Evolutionary conservation across 176 grass and related monocot genomes (phyloP), one percentile per base, ranked within the genome.

Genomic region (Phyllostachys edulis): DNA sequence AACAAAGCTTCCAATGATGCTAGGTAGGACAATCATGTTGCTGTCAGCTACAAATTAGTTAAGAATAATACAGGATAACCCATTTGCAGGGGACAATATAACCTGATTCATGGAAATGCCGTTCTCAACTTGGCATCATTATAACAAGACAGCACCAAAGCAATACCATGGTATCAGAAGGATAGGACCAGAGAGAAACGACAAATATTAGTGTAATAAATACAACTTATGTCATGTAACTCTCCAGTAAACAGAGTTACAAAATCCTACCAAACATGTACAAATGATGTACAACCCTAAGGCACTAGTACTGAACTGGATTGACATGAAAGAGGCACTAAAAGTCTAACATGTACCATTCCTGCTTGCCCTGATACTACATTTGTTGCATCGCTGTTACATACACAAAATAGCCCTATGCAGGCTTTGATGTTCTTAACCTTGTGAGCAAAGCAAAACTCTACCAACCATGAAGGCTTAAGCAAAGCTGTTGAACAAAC

Each of bases 181-280:
- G 73, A 62, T 63, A 24, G 7, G 13, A 68, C 50, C 39, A 80
- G 23, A 24, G 34, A 42, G 11, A 76, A 80, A 75, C 15, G 1
- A 38, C 32, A 5, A 12, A 69, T 10, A 32, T 62, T 77, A 85
- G 17, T 54, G 24, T 38, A 76, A 40, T 76, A 50, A 29, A 47
- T 75, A 85, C 63, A 69, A 77, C 24, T 69, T 61, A 63, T 52
- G 52, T 3, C 13, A 70, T 51, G 20, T 36, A 42, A 76, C 34
- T 81, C 50, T 81, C 52, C 51, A 52, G 63, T 49, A 81, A 85
- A 69, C 46, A 17, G 14, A 78, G 46, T 10, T 65, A 86, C 40
- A 82, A 82, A 78, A 78, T 82, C 47, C 46, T 82, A 82, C 54
- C 56, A 60, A 90, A 73, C 23, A 78, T 55, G 44, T 36, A 56